Base-by-base conservation (phyloP, 331 rosid species). In the Quercus tomentella region DNA sequence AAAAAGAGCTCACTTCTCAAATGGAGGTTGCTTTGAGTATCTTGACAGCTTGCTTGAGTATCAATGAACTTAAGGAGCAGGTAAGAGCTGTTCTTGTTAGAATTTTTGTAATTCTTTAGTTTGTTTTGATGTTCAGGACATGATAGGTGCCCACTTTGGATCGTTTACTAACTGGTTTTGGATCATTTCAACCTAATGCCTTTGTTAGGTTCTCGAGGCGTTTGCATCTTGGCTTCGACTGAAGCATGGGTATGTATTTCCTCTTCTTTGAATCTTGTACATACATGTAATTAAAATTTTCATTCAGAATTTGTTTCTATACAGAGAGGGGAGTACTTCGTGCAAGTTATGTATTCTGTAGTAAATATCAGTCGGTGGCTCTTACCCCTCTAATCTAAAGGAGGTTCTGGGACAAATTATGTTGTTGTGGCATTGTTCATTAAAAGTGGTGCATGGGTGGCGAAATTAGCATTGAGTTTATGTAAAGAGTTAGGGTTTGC, bases 201-300 rank as follows among this genome's bases (percentile, higher is more conserved):
- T 66, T 76, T 81, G 63, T 77, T 90, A 96, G 99, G 97, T 90
- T 87, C 99, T 96, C 22, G 99, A 96, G 87, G 99, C 99, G 77
- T 96, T 96, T 92, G 92, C 97, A 86, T 93, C 99, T 73, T 96
- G 99, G 99, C 98, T 96, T 87, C 94, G 97, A 76, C 89, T 96
- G 78, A 96, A 92, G 90, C 99, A 96, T 76, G 98, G 98, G 99
- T 96, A 92, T 82, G 77, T 35, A 26, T 74, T 85, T 83, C 75
- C 43, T 41, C 62, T 76, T 65, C 33, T 30, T 67, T 67, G 26
- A 67, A 35, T 75, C 71, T 79, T 73, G 72, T 79, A 25, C 31
- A 66, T 43, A 30, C 60, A 25, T 76, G 54, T 56, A 66, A 28
- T 37, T 74, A 8, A 18, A 41, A 18, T 23, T 35, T 4, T 20